Conservation (phyloP, 2,329 filamentous ascomycete species). For the Aspergillus calidoustus region DNA sequence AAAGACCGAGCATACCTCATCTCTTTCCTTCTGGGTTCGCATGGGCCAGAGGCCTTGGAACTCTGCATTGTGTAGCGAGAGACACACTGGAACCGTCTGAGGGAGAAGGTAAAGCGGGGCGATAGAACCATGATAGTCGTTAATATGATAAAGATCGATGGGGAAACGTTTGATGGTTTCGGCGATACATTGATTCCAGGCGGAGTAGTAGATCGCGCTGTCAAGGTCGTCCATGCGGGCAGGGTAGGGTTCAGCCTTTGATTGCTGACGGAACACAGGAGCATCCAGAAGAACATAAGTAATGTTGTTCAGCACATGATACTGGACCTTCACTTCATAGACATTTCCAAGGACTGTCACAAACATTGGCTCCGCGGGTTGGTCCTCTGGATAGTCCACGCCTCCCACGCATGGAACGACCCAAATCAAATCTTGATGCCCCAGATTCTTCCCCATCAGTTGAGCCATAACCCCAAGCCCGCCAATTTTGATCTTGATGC, state of each 20-base stretch:
- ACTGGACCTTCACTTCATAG: slow-evolving; percentile 67
- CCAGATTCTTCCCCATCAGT: slow-evolving; percentile 68
- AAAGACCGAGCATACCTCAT: slow-evolving; percentile 68
- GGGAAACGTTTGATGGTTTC: slow-evolving; percentile 66
- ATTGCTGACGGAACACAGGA: slow-evolving; percentile 68
- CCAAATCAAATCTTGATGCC: slow-evolving; percentile 69
- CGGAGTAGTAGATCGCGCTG: slow-evolving; percentile 70
- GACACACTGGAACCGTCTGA: slow-evolving; percentile 63
- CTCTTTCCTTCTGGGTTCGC: slow-evolving; percentile 63
- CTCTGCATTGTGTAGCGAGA: slow-evolving; percentile 71
- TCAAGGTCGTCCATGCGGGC: slow-evolving; percentile 72
- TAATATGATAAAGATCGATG: slow-evolving; percentile 68
- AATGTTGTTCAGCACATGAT: slow-evolving; percentile 67
- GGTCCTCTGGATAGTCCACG: slow-evolving; percentile 66
- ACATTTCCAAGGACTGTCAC: slow-evolving; percentile 64
- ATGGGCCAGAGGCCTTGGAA: slow-evolving; percentile 73
- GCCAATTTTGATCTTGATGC: slow-evolving; percentile 73
- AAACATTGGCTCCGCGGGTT: slow-evolving; percentile 63
- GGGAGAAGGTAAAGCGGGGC: slow-evolving; percentile 69
- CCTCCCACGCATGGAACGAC: slow-evolving; percentile 67
- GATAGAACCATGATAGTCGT: slow-evolving; percentile 67
- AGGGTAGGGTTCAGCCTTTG: slow-evolving; percentile 66
- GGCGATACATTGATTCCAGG: slow-evolving; percentile 73
- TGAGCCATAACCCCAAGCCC: slow-evolving; percentile 73
- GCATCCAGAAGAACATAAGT: slow-evolving; percentile 71